Percentiles rank a stretch among this genome's conserved stretches.
Conservation (phyloP, 2,329 filamentous ascomycete species). For the Thelonectria rubi region DNA sequence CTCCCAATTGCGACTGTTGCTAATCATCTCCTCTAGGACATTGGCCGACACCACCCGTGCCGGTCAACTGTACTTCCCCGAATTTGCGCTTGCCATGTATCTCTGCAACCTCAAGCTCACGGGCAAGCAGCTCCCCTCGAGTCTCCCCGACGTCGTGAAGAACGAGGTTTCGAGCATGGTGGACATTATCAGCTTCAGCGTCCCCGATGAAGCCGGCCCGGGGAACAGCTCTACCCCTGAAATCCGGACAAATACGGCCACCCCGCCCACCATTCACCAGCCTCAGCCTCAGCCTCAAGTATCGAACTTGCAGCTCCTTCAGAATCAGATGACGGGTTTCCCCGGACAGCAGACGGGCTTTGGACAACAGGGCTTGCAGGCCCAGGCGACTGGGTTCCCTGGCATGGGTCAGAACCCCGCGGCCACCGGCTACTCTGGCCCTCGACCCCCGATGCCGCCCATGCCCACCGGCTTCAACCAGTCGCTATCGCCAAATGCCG, state of each 20-base stretch:
- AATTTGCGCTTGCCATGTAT: slow-evolving; percentile 98
- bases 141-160: slow-evolving; percentile 83
- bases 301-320: slow-evolving; percentile 73
- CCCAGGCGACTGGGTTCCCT: slow-evolving; percentile 76
- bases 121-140: slow-evolving; percentile 79
- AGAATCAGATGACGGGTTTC: slow-evolving; percentile 75
- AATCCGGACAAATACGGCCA: slow-evolving; percentile 65
- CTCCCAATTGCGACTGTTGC: slow-evolving; percentile 4
- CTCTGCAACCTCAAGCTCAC: slow-evolving; percentile 94
- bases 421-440: slow-evolving; percentile 81
- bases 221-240: slow-evolving; percentile 70
- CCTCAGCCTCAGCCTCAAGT: slow-evolving; percentile 78
- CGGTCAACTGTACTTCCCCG: slow-evolving; percentile 94
- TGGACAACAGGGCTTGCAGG: slow-evolving; percentile 68
- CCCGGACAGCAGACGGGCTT: slow-evolving; percentile 67
- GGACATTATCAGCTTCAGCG: slow-evolving; percentile 96
- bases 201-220: slow-evolving; percentile 74
- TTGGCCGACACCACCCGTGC: slow-evolving; percentile 95
- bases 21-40: slow-evolving; percentile 65
- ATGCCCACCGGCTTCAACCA: slow-evolving; percentile 70
- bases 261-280: slow-evolving; percentile 68
- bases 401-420: slow-evolving; percentile 70
- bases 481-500: slow-evolving; percentile 58
- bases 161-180: slow-evolving; percentile 99
- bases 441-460: slow-evolving; percentile 89